Percentiles rank a stretch among this genome's conserved stretches.
Evolutionary conservation across 495 filamentous ascomycete species (phyloP).

Genomic region (Aspergillus kassunensis): DNA sequence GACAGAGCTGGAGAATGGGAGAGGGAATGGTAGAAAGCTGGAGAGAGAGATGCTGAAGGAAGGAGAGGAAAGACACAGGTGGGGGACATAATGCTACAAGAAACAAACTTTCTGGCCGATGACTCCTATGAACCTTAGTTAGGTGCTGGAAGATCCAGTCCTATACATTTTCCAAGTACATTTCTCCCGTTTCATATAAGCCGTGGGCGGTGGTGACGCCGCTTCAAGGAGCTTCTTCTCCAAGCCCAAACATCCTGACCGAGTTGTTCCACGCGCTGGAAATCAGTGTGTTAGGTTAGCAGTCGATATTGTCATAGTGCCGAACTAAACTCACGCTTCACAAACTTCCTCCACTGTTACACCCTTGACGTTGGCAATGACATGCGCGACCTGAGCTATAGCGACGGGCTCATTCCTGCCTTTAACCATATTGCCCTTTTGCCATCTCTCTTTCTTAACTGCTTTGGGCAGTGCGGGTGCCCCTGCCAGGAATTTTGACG

Average conservation of each 20-base stretch:
- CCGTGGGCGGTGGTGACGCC: background rate
- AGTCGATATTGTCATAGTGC: background rate
- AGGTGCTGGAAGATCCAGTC: background rate
- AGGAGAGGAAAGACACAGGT: background rate
- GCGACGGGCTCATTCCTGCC: slow-evolving; percentile 86
- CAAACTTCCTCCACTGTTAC: slow-evolving; percentile 73
- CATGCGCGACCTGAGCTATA: slow-evolving; percentile 79
- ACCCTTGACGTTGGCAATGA: slow-evolving; percentile 80
- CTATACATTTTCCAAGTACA: background rate
- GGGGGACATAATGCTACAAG: no score
- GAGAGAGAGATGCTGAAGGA: background rate
- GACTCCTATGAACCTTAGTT: background rate
- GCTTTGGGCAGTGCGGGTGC: slow-evolving; percentile 45
- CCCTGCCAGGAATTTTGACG: slow-evolving; percentile 43
- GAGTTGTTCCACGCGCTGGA: slow-evolving; percentile 75
- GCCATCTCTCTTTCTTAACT: slow-evolving; percentile 96
- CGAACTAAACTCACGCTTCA: slow-evolving; percentile 58
- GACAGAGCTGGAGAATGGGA: background rate
- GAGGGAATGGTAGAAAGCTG: background rate
- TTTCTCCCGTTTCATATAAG: background rate
- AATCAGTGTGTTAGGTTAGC: slow-evolving; percentile 17
- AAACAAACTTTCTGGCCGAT: no score
- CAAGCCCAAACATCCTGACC: slow-evolving; percentile 72
- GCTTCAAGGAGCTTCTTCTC: slow-evolving; percentile 30
- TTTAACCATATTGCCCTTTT: slow-evolving; percentile 77